phyloP scores from a whole-genome alignment of 192 early-diverging fungal species.

The Backusella mclennaniae region DNA sequence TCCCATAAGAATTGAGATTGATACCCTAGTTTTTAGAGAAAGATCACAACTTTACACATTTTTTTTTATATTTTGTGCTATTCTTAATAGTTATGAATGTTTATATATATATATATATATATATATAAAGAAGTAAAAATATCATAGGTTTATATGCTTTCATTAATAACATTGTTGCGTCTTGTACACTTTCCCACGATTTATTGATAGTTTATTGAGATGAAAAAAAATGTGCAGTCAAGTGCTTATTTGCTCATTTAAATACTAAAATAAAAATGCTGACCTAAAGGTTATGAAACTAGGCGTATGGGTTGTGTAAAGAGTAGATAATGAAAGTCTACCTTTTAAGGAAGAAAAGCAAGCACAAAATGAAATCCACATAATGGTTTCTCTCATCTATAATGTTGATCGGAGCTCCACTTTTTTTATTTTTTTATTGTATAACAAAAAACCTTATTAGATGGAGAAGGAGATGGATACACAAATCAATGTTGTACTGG shows the following conservation, averaged over 20 bases:
- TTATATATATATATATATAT: too few species aligned
- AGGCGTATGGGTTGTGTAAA: not conserved
- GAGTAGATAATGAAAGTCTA: not conserved
- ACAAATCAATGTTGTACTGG: constrained; percentile 13
- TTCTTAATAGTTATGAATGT: too few species aligned
- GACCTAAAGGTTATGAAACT: not conserved
- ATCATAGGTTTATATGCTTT: not conserved
- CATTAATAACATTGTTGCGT: not conserved
- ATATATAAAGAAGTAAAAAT: not conserved
- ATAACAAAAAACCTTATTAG: not conserved
- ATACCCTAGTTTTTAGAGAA: too few species aligned
- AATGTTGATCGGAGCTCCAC: not conserved
- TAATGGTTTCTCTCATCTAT: not conserved
- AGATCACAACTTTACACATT: too few species aligned
- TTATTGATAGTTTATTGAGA: constrained; percentile 4
- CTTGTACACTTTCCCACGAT: constrained; percentile 4
- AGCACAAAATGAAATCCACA: not conserved
- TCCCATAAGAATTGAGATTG: too few species aligned
- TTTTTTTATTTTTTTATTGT: not conserved
- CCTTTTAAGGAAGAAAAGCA: not conserved
- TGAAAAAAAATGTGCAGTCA: not conserved
- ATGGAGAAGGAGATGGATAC: constrained; percentile 8
- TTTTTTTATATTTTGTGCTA: too few species aligned
- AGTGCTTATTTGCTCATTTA: not conserved
- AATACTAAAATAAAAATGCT: not conserved